phyloP scores from a whole-genome alignment of 176 grass and related monocot genomes.

The Urochloa ruziziensis region DNA sequence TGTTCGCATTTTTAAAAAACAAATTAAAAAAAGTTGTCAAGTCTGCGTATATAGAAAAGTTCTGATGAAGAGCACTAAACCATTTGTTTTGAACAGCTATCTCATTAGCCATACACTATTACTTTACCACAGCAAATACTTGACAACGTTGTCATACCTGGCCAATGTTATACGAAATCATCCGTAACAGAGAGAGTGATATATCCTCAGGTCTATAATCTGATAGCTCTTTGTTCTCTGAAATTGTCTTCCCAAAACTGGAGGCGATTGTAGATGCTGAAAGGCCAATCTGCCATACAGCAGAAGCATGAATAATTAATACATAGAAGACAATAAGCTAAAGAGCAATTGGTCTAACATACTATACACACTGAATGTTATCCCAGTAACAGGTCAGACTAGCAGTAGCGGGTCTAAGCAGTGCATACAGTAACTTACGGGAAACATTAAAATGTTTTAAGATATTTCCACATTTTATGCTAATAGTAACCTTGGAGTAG shows the following conservation, averaged over 20 bases:
- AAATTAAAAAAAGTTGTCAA: no score
- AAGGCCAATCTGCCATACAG: slow-evolving; percentile 80
- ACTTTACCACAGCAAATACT: not conserved
- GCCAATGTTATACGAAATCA: slow-evolving; percentile 99
- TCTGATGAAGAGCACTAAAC: not conserved
- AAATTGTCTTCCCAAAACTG: slow-evolving; percentile 95
- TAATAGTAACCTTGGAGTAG: slow-evolving; percentile 81
- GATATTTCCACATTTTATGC: not conserved
- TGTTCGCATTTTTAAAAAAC: slow-evolving; percentile 25
- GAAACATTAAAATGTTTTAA: slow-evolving; percentile 26
- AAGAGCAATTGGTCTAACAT: slow-evolving; percentile 5
- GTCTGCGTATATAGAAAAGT: not conserved
- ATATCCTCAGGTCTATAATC: slow-evolving; percentile 98
- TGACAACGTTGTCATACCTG: slow-evolving; percentile 61
- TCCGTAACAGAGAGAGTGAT: slow-evolving; percentile 93
- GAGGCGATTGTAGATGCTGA: slow-evolving; percentile 97
- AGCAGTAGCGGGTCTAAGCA: slow-evolving; percentile 6
- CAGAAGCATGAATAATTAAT: slow-evolving; percentile 37
- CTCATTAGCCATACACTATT: not conserved
- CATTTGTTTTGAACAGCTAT: slow-evolving; percentile 5
- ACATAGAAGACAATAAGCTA: not conserved
- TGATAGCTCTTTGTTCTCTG: slow-evolving; percentile 88
- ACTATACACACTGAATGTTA: not conserved
- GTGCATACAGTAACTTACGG: slow-evolving; percentile 3
- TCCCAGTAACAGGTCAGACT: not conserved